A percentile compares a stretch with the other conserved stretches of the same genome.
phyloP scores from a whole-genome alignment of 2,329 filamentous ascomycete genomes.

The Scedosporium minutisporum region DNA sequence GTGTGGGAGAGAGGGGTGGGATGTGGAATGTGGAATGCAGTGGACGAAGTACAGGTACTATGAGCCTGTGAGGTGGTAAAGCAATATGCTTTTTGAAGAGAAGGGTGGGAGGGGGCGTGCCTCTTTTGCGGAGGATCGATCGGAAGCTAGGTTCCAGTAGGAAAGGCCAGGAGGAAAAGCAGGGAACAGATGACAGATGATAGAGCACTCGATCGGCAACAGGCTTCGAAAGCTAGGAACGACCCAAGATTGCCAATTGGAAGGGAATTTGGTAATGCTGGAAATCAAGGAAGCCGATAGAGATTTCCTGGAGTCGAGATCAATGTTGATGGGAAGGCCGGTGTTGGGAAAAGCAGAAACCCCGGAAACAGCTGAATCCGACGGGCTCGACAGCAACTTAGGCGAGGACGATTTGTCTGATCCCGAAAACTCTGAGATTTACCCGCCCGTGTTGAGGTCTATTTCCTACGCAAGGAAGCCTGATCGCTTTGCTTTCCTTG shows the following conservation, averaged over 20 bases:
- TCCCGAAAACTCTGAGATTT: background rate
- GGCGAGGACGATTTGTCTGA: slow-evolving; percentile 1
- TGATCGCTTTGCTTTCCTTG: background rate
- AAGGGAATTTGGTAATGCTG: background rate
- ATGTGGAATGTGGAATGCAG: background rate
- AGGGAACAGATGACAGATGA: slow-evolving; percentile 2
- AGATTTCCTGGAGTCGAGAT: background rate
- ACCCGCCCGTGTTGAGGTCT: slow-evolving; percentile 3
- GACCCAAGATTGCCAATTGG: background rate
- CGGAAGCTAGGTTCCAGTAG: slow-evolving; percentile 4
- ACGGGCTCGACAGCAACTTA: background rate
- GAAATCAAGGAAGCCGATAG: background rate
- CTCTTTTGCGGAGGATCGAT: background rate
- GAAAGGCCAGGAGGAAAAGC: background rate
- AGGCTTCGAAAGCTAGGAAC: background rate
- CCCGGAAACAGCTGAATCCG: background rate
- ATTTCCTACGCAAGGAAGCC: background rate
- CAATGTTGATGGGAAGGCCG: background rate
- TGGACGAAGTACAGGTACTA: too few relatives aligned
- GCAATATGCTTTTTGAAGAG: background rate
- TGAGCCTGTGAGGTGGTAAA: background rate
- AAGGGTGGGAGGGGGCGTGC: background rate
- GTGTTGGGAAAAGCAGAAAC: background rate
- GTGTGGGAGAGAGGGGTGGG: background rate
- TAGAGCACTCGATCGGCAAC: background rate